Percentiles rank a stretch among this genome's conserved stretches.
phyloP scores from a whole-genome alignment of 2,329 filamentous ascomycete genomes.

The Venturia carpophila region DNA sequence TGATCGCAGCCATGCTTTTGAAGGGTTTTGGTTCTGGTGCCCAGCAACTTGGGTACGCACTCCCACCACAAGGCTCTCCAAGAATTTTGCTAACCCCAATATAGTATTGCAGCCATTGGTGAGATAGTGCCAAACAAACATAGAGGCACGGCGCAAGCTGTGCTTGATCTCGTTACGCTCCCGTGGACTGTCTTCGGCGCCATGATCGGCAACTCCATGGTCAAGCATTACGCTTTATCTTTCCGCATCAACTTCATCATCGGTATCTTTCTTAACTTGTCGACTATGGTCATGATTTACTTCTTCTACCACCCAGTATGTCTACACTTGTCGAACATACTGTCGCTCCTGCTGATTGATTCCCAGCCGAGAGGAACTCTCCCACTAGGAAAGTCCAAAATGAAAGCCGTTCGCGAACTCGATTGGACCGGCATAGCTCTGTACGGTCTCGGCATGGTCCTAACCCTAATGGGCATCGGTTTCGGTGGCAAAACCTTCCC shows the following conservation, averaged over 20 bases:
- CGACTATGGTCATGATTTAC: not conserved
- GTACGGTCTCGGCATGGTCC: slow-evolving; percentile 10
- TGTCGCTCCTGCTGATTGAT: not conserved
- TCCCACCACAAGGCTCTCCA: not conserved
- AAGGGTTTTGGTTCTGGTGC: slow-evolving; percentile 16
- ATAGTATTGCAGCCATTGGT: slow-evolving; percentile 7
- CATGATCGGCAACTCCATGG: slow-evolving; percentile 8
- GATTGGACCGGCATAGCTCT: slow-evolving; percentile 19
- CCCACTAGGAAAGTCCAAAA: not conserved
- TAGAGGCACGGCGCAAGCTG: slow-evolving; percentile 16
- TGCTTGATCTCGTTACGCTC: slow-evolving; percentile 16
- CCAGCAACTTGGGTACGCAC: slow-evolving; percentile 14
- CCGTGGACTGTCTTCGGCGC: slow-evolving; percentile 19
- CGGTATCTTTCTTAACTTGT: slow-evolving; percentile 14
- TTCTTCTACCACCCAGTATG: slow-evolving; percentile 18
- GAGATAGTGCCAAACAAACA: slow-evolving; percentile 19
- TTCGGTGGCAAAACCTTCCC: slow-evolving; percentile 17
- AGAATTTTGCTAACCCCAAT: not conserved
- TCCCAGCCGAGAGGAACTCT: not conserved
- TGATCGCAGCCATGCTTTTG: slow-evolving; percentile 18
- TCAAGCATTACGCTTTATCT: slow-evolving; percentile 15
- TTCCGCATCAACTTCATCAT: slow-evolving; percentile 18
- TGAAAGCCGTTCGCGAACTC: slow-evolving; percentile 4
- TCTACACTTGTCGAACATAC: not conserved
- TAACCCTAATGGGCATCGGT: slow-evolving; percentile 12